These are phyloP conservation scores for Ophiostoma novo-ulmi DNA, from an alignment of 2,329 filamentous ascomycete species.

Conservation along the genomic window DNA sequence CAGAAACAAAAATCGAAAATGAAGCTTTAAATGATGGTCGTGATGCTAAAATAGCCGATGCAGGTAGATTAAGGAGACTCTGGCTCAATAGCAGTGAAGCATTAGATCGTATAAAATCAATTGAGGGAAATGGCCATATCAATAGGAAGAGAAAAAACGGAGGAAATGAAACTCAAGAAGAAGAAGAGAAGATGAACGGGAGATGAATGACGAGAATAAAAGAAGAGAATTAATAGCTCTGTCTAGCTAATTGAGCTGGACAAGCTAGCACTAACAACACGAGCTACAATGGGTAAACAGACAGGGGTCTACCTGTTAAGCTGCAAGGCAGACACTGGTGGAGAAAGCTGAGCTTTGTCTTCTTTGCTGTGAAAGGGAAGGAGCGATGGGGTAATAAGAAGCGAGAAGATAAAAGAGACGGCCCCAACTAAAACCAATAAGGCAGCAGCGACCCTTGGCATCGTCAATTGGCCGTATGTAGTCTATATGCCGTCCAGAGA, in stretches of 20 bases:
- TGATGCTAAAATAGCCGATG: neutral
- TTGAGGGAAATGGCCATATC: too few relatives aligned
- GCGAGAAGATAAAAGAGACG: neutral
- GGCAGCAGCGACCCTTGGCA: slow-evolving; percentile 9
- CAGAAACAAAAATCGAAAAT: neutral
- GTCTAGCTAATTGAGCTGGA: neutral
- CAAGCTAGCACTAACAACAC: slow-evolving; percentile 7
- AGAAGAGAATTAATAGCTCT: neutral
- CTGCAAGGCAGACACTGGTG: slow-evolving; percentile 5
- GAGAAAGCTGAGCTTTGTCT: neutral
- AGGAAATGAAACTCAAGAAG: neutral
- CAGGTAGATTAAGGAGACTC: neutral
- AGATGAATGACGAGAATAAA: neutral
- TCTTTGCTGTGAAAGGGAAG: neutral
- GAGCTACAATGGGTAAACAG: neutral
- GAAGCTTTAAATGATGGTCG: neutral
- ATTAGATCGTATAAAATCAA: too few relatives aligned
- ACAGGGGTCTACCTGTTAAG: neutral
- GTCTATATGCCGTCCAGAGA: neutral
- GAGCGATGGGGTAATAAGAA: neutral
- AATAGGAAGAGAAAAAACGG: too few relatives aligned
- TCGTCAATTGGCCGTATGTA: neutral
- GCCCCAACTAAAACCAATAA: slow-evolving; percentile 9
- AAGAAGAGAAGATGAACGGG: neutral
- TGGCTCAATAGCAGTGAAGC: too few relatives aligned